Percentiles rank a stretch among this genome's conserved stretches.
Conservation (phyloP, 306 rosid genomes). For the peach (Prunus persica) region DNA sequence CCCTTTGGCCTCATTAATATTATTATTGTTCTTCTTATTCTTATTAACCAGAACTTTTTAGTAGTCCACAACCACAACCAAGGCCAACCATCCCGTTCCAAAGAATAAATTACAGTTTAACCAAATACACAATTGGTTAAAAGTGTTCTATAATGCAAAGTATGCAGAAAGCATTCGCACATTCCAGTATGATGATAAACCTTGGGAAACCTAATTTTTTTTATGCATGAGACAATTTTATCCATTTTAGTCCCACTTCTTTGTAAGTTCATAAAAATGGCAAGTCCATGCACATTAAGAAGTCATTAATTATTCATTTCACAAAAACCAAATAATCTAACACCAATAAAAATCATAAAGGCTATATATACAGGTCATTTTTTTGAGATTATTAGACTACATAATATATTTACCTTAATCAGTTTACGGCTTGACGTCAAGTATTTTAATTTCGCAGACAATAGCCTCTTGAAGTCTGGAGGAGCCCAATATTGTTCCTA, state of each 20-base stretch:
- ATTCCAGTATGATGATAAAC: neutral
- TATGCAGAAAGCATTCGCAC: neutral
- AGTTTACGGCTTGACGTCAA: conserved; percentile 75
- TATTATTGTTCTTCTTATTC: too few species aligned
- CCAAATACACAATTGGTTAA: neutral
- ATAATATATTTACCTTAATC: conserved; percentile 59
- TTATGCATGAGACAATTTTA: neutral
- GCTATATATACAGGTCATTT: neutral
- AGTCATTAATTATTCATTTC: neutral
- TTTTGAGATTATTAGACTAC: neutral
- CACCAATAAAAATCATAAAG: neutral
- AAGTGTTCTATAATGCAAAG: neutral
- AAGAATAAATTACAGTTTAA: neutral
- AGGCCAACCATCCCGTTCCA: neutral
- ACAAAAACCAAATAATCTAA: neutral
- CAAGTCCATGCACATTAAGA: neutral
- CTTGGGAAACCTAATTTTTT: neutral
- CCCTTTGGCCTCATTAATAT: neutral
- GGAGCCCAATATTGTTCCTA: conserved; percentile 93
- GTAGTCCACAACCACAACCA: neutral
- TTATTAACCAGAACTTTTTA: neutral
- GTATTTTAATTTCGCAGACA: conserved; percentile 70
- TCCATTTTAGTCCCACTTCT: neutral
- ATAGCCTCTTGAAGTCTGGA: conserved; percentile 70
- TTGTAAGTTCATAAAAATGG: neutral